phyloP scores from a whole-genome alignment of 306 rosid species.

The Vicia sativa region DNA sequence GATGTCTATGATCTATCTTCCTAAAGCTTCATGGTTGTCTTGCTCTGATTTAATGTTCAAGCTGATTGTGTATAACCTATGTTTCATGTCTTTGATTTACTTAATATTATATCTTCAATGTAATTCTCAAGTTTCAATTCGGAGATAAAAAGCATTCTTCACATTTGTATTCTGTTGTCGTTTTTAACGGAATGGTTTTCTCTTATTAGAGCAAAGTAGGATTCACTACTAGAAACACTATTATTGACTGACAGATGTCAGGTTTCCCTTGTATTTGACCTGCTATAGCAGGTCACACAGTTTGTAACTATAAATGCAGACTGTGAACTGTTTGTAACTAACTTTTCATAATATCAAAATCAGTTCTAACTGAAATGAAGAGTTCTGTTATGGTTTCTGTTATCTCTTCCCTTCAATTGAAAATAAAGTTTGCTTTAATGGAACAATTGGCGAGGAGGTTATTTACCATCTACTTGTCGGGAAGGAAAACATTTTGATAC shows the following conservation, averaged over 20 bases:
- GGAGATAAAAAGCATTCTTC: neutral
- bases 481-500: neutral
- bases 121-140: neutral
- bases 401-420: neutral
- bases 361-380: too few relatives aligned
- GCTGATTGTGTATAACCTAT: neutral
- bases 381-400: too few relatives aligned
- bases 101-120: neutral
- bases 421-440: neutral
- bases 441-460: neutral
- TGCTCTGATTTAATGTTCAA: neutral
- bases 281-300: too few relatives aligned
- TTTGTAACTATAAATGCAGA: too few relatives aligned
- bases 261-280: too few relatives aligned
- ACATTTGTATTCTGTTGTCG: constrained; percentile 2
- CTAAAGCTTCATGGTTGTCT: neutral
- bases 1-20: neutral
- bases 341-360: too few relatives aligned
- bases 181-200: neutral
- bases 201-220: too few relatives aligned
- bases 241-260: too few relatives aligned
- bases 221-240: too few relatives aligned
- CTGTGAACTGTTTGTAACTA: too few relatives aligned
- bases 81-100: neutral
- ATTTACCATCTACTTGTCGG: neutral